Conservation (phyloP, 116 monocot genomes). For the Dioscorea cayenensis region DNA sequence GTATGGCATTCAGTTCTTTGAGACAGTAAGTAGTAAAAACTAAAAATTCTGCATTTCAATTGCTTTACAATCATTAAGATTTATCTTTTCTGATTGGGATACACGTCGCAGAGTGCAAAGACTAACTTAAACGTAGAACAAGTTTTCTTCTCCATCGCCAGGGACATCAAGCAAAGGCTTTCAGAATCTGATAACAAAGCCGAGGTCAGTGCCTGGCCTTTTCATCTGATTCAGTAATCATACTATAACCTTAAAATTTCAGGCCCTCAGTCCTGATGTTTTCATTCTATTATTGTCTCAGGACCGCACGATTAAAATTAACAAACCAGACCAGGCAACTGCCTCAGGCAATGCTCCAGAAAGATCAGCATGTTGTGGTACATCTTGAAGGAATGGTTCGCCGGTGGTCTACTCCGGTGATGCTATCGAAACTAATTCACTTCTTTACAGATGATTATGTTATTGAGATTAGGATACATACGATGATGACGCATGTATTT, state of each 20-base stretch:
- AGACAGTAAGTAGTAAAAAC: slow-evolving; percentile 41
- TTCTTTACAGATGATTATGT: slow-evolving; percentile 11
- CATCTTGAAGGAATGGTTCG: slow-evolving; percentile 10
- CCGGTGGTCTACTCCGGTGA: not conserved
- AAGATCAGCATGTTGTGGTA: slow-evolving; percentile 59
- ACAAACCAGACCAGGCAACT: slow-evolving; percentile 45
- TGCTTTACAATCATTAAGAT: too few species aligned
- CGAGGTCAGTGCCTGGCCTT: slow-evolving; percentile 27
- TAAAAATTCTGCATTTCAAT: too few species aligned
- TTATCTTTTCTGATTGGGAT: too few species aligned
- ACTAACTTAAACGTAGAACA: slow-evolving; percentile 86
- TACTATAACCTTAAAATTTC: not conserved
- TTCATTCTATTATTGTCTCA: slow-evolving; percentile 1
- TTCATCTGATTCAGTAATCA: not conserved
- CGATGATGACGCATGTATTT: slow-evolving; percentile 20
- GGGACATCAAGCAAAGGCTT: slow-evolving; percentile 88
- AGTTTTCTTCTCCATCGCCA: slow-evolving; percentile 84
- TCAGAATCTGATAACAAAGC: slow-evolving; percentile 62
- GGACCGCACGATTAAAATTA: slow-evolving; percentile 58
- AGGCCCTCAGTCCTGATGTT: too few species aligned
- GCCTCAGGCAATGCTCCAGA: slow-evolving; percentile 25
- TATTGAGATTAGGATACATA: not conserved
- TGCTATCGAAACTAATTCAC: slow-evolving; percentile 16
- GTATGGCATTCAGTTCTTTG: slow-evolving; percentile 85
- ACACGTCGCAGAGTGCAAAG: slow-evolving; percentile 67